phyloP scores from a whole-genome alignment of 495 filamentous ascomycete genomes.

The Xylaria venustula region DNA sequence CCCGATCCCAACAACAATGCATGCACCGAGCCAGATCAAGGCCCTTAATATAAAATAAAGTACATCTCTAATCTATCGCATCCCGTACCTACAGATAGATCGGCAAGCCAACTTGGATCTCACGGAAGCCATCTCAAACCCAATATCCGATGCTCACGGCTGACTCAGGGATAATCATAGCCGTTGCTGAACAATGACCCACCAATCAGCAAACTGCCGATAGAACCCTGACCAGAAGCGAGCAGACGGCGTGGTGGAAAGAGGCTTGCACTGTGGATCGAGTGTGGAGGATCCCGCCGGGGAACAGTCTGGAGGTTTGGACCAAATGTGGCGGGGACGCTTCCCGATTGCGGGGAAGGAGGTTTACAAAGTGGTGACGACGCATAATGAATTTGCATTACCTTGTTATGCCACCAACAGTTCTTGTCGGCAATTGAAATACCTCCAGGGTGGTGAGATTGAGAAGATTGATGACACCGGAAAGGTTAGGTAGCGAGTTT shows the following conservation, averaged over 20 bases:
- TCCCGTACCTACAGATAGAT: conserved; percentile 19
- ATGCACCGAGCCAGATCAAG: conserved; percentile 23
- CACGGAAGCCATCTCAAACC: too few species aligned
- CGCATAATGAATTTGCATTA: background rate
- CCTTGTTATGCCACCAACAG: background rate
- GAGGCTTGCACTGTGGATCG: conserved; percentile 1
- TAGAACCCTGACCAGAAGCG: conserved; percentile 4
- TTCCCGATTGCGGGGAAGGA: conserved; percentile 10
- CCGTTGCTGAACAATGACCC: conserved; percentile 12
- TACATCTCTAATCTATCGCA: conserved; percentile 8
- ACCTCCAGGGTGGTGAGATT: background rate
- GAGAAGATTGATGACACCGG: background rate
- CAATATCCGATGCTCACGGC: too few species aligned
- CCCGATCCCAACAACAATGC: background rate
- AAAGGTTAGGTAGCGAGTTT: background rate
- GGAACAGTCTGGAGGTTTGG: conserved; percentile 4
- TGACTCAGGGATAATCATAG: conserved; percentile 16
- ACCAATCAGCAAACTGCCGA: conserved; percentile 34
- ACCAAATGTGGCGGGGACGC: conserved; percentile 8
- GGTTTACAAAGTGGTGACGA: conserved; percentile 8
- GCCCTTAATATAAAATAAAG: conserved; percentile 29
- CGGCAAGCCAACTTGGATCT: conserved; percentile 4
- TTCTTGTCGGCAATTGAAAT: background rate
- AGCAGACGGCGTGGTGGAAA: conserved; percentile 1
- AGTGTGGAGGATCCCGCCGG: conserved; percentile 9